Evolutionary conservation across 352 stramenopile genomes (phyloP).

Genomic region (Globisporangium paddicum): DNA sequence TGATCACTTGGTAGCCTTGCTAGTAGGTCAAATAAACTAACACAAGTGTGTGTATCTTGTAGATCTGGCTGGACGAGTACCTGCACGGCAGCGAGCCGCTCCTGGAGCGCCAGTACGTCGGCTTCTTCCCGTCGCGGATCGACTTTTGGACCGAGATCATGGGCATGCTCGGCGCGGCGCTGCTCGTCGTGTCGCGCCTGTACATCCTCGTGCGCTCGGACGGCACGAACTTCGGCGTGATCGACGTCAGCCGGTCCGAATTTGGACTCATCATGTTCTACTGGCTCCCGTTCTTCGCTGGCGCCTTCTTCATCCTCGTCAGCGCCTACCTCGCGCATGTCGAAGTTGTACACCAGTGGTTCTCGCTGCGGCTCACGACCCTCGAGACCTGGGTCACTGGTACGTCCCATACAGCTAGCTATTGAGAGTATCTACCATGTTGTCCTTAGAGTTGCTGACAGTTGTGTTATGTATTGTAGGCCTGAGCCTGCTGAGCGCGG

Average conservation of each 20-base stretch:
- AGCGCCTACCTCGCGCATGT: conserved; percentile 78
- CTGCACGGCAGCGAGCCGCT: conserved; percentile 70
- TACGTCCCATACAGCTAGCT: conserved; percentile 11
- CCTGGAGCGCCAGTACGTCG: conserved; percentile 58
- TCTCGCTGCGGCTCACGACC: conserved; percentile 66
- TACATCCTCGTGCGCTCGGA: conserved; percentile 55
- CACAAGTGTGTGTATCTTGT: not conserved
- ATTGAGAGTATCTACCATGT: not conserved
- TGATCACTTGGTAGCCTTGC: not conserved
- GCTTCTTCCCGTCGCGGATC: conserved; percentile 79
- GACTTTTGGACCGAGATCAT: conserved; percentile 76
- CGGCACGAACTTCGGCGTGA: conserved; percentile 67
- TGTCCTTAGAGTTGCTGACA: too few species aligned
- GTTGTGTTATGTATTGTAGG: conserved; percentile 23
- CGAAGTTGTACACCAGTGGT: conserved; percentile 81
- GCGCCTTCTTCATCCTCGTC: conserved; percentile 68
- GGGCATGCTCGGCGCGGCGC: conserved; percentile 50
- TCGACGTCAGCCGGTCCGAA: conserved; percentile 61
- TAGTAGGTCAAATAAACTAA: not conserved
- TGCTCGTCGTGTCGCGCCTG: conserved; percentile 55
- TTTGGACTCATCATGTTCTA: conserved; percentile 67
- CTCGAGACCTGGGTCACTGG: conserved; percentile 45
- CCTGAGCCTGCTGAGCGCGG: conserved; percentile 51
- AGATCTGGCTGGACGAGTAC: conserved; percentile 83
- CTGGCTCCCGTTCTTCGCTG: conserved; percentile 81